Evolutionary conservation across 805 yeast species (phyloP).

Genomic region (Metschnikowia kofuensis): DNA sequence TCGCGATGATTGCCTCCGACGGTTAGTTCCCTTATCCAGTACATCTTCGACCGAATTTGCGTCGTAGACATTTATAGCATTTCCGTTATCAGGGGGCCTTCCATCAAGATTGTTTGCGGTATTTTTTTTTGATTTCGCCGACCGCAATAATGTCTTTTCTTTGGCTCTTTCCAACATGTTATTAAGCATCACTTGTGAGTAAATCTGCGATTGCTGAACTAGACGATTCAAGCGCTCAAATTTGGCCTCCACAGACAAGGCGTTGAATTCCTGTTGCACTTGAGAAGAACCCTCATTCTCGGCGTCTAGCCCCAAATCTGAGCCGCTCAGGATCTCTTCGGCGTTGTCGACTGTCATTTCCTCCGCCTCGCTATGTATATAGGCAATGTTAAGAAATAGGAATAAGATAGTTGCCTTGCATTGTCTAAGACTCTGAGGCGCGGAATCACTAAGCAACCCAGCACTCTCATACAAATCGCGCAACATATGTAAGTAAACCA

Average conservation of each 20-base stretch:
- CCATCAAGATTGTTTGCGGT: background rate
- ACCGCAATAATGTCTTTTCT: constrained; percentile 16
- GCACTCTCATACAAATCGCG: too few species aligned
- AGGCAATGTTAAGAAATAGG: too few species aligned
- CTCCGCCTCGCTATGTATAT: too few species aligned
- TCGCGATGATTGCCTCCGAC: background rate
- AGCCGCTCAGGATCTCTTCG: too few species aligned
- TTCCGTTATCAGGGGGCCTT: too few species aligned
- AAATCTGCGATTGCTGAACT: constrained; percentile 84
- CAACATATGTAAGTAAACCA: too few species aligned
- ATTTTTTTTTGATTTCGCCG: constrained; percentile 19
- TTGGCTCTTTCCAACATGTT: constrained; percentile 57
- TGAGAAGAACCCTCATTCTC: constrained; percentile 8
- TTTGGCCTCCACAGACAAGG: constrained; percentile 52
- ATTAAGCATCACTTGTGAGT: constrained; percentile 82
- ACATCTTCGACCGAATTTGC: constrained; percentile 3
- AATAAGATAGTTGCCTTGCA: too few species aligned
- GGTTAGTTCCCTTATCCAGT: background rate
- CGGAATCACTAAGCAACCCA: too few species aligned
- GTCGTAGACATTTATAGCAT: too few species aligned
- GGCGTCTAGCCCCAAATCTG: too few species aligned
- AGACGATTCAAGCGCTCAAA: constrained; percentile 65
- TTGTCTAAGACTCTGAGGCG: too few species aligned
- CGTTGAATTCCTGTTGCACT: constrained; percentile 42
- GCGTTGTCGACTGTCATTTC: too few species aligned